These are phyloP conservation scores for Amanita rubescens DNA, from an alignment of 768 basidiomycete genomes.

Conservation along the genomic window DNA sequence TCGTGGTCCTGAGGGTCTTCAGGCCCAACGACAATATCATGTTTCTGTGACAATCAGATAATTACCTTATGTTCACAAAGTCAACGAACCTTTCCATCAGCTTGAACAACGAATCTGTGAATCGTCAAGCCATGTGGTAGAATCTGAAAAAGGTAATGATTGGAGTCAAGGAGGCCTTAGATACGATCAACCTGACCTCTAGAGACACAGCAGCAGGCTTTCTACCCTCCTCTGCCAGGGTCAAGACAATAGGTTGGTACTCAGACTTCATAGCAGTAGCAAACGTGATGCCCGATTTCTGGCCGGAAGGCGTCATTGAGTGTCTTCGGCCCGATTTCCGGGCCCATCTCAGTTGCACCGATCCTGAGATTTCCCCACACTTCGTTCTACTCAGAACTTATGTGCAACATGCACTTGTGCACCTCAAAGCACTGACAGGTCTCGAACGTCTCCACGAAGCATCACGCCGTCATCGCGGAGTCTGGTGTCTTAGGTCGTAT, in stretches of 20 bases:
- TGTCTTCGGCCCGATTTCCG: not conserved
- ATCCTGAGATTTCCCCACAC: not conserved
- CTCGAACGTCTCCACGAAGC: too few relatives aligned
- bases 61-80: conserved; percentile 1
- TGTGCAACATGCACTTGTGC: too few relatives aligned
- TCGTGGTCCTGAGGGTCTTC: conserved; percentile 53
- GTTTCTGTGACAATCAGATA: conserved; percentile 36
- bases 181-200: not conserved
- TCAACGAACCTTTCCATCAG: conserved; percentile 48
- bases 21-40: conserved; percentile 73
- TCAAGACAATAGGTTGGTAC: conserved; percentile 45
- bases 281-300: not conserved
- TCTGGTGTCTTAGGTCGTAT: too few relatives aligned
- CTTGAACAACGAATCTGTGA: conserved; percentile 59
- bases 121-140: conserved; percentile 63
- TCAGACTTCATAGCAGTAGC: conserved; percentile 28
- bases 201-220: not conserved
- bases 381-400: too few relatives aligned
- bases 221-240: conserved; percentile 21
- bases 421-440: too few relatives aligned
- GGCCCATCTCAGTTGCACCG: not conserved
- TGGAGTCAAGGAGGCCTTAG: not conserved
- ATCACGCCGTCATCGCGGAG: too few relatives aligned
- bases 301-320: not conserved
- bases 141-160: conserved; percentile 33